phyloP scores from a whole-genome alignment of 306 rosid genomes.

The Abrus pulchellus region DNA sequence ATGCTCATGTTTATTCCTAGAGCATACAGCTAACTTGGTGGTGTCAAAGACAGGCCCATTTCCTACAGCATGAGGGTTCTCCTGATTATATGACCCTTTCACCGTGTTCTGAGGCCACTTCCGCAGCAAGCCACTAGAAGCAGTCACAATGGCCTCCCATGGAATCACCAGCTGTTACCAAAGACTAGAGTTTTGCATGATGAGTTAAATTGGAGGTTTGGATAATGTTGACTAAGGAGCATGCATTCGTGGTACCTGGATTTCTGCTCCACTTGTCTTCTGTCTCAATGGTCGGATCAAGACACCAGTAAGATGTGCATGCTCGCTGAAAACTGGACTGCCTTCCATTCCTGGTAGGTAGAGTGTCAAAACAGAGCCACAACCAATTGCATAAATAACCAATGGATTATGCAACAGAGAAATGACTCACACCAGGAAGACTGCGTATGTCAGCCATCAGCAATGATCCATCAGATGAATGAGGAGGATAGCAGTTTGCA shows the following conservation, averaged over 20 bases:
- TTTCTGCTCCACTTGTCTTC: constrained; percentile 80
- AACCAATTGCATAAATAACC: constrained; percentile 53
- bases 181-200: constrained; percentile 78
- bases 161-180: constrained; percentile 97
- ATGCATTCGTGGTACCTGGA: constrained; percentile 75
- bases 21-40: constrained; percentile 46
- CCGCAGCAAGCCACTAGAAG: constrained; percentile 73
- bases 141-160: constrained; percentile 84
- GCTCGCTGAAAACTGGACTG: constrained; percentile 81
- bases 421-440: constrained; percentile 86
- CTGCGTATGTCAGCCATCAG: constrained; percentile 93
- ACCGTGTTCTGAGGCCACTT: constrained; percentile 57
- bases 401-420: constrained; percentile 53
- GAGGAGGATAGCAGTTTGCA: constrained; percentile 86
- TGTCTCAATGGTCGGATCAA: constrained; percentile 88
- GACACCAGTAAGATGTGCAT: constrained; percentile 74
- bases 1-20: constrained; percentile 41
- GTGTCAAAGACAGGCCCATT: constrained; percentile 43
- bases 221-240: constrained; percentile 36
- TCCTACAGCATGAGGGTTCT: constrained; percentile 51
- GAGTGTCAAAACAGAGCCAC: constrained; percentile 53
- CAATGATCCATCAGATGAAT: constrained; percentile 70
- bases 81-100: constrained; percentile 53
- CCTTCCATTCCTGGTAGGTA: constrained; percentile 90
- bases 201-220: constrained; percentile 62